phyloP scores from a whole-genome alignment of 192 early-diverging fungal species.

The Funneliformis geosporum region DNA sequence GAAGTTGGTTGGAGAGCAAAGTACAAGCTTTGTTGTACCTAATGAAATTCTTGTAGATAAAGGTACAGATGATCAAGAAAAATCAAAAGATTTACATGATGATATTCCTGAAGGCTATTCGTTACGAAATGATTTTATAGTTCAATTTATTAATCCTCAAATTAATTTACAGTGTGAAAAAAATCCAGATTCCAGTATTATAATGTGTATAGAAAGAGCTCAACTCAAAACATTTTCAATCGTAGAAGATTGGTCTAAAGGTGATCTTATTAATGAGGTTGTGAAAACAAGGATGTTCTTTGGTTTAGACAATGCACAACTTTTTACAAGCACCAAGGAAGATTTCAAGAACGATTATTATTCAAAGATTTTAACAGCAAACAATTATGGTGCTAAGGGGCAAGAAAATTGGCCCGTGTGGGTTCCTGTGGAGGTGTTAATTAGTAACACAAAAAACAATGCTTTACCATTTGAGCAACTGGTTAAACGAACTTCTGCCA shows the following conservation, averaged over 20 bases:
- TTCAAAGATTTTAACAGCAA: conserved; percentile 41
- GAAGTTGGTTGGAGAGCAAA: conserved; percentile 48
- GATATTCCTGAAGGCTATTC: conserved; percentile 56
- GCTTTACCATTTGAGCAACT: conserved; percentile 58
- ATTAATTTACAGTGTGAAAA: conserved; percentile 65
- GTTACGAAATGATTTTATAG: conserved; percentile 57
- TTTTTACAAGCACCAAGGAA: conserved; percentile 56
- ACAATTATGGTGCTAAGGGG: conserved; percentile 50
- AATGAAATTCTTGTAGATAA: conserved; percentile 40
- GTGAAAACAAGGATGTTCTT: conserved; percentile 65
- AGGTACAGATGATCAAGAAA: conserved; percentile 29
- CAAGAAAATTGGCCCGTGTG: conserved; percentile 63
- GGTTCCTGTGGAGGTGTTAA: conserved; percentile 70
- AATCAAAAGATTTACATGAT: conserved; percentile 47
- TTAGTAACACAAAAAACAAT: conserved; percentile 47
- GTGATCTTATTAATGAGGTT: conserved; percentile 54
- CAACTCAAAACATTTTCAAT: conserved; percentile 59
- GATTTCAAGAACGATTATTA: conserved; percentile 45
- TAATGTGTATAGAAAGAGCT: conserved; percentile 59
- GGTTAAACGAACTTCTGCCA: conserved; percentile 56
- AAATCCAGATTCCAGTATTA: conserved; percentile 53
- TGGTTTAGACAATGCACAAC: conserved; percentile 65
- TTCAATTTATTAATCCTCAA: conserved; percentile 72
- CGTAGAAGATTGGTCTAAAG: conserved; percentile 45
- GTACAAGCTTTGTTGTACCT: conserved; percentile 42